Evolutionary conservation across 2,329 filamentous ascomycete genomes (phyloP), one percentile per base, ranked within the genome.

Genomic region (Mycogone perniciosa): DNA sequence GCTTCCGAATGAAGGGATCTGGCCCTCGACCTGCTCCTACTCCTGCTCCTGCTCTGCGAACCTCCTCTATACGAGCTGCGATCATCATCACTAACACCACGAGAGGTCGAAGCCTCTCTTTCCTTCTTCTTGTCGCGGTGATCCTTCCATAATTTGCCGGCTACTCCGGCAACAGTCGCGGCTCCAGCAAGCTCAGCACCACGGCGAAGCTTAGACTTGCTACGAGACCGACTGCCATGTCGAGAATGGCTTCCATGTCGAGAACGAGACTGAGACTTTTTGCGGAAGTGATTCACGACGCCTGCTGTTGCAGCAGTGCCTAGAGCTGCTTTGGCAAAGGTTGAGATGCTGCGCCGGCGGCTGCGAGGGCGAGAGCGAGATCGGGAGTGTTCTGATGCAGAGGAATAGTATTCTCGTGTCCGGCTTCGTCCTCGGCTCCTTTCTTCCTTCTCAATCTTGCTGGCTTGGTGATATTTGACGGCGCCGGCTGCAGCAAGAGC

Each of bases 401-500:
- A 74, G 52, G 72, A 75, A 52, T 71, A 57, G 37, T 68, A 67
- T 48, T 67, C 66, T 37, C 77, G 72, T 39, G 68, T 73, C 31
- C 76, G 73, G 58, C 76, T 76, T 41, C 81, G 77, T 7, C 82
- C 82, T 45, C 82, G 77, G 31, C 56, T 68, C 10, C 73, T 64
- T 58, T 84, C 81, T 56, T 83, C 81, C 60, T 77, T 80, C 41
- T 84, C 79, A 41, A 77, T 65, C 60, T 80, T 82, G 64, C 74
- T 79, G 57, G 76, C 75, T 55, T 83, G 76, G 62, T 80, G 77
- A 60, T 83, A 84, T 61, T 84, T 84, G 55, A 80, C 76, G 5
- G 81, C 81, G n/a, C 81, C 82, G 4, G 81, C 81, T 20, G 82
- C 79, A 6, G 81, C 82, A 27, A 85, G 71, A 11, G 81, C 81